Conservation (phyloP, 768 basidiomycete species). For the Suillus bovinus region DNA sequence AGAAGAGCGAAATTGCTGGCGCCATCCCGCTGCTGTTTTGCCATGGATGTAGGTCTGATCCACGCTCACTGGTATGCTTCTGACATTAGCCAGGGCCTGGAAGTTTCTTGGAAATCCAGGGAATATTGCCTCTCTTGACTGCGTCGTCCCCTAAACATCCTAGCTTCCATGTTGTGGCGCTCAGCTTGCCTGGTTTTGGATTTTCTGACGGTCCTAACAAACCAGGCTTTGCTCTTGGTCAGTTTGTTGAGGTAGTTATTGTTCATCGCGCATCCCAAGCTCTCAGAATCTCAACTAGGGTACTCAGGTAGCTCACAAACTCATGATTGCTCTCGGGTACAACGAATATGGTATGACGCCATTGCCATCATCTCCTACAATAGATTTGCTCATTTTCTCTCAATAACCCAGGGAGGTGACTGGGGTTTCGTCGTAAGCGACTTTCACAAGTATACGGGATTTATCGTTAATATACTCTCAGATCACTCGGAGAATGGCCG, state of each 20-base stretch:
- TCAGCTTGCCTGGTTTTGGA: slow-evolving; percentile 37
- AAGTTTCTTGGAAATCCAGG: not conserved
- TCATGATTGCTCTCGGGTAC: slow-evolving; percentile 47
- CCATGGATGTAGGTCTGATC: slow-evolving; percentile 57
- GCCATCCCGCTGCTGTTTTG: slow-evolving; percentile 63
- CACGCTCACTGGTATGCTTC: slow-evolving; percentile 24
- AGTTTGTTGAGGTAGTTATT: slow-evolving; percentile 53
- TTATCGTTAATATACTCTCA: slow-evolving; percentile 15
- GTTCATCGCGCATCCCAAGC: not conserved
- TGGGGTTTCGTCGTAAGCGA: slow-evolving; percentile 42
- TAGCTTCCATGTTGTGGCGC: slow-evolving; percentile 62
- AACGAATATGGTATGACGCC: slow-evolving; percentile 13
- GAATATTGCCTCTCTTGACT: slow-evolving; percentile 41
- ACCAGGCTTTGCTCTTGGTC: slow-evolving; percentile 47
- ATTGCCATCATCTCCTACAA: not conserved
- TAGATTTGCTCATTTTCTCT: not conserved
- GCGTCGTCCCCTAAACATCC: slow-evolving; percentile 43
- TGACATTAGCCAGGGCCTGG: slow-evolving; percentile 1
- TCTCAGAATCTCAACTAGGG: slow-evolving; percentile 9
- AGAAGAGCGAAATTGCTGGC: slow-evolving; percentile 40
- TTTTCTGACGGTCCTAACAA: slow-evolving; percentile 59
- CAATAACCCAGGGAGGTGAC: slow-evolving; percentile 52
- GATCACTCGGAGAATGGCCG: slow-evolving; percentile 38
- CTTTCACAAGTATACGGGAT: not conserved
- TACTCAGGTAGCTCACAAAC: slow-evolving; percentile 43